These are phyloP conservation scores for Perkinsus olseni DNA, from an alignment of 169 alveolate genomes.

Conservation along the genomic window DNA sequence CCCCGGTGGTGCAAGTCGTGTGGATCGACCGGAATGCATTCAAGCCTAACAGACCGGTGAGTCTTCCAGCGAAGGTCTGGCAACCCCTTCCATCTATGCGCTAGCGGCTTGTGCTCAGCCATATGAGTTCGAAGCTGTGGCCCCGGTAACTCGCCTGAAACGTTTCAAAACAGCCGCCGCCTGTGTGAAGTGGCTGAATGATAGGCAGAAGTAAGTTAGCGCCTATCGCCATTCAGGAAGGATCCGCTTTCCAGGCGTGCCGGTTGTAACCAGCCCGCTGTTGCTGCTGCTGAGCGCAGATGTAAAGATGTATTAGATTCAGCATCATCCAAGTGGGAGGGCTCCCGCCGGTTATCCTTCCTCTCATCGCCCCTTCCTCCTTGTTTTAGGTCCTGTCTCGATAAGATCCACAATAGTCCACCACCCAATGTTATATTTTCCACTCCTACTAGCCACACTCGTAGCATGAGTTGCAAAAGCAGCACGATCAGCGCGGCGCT, in stretches of 20 bases:
- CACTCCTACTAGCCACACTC: neutral
- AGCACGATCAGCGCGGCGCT: too few relatives aligned
- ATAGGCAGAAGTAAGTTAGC: neutral
- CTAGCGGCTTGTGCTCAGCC: too few relatives aligned
- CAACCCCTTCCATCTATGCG: too few relatives aligned
- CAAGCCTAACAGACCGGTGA: neutral
- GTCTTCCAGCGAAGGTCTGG: neutral
- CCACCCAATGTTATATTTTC: neutral
- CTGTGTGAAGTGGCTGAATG: conserved; percentile 1
- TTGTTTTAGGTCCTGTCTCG: neutral
- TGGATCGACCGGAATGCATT: neutral
- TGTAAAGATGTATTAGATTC: neutral
- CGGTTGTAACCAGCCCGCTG: neutral
- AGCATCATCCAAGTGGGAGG: neutral
- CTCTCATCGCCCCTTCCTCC: too few relatives aligned
- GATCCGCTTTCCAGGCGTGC: neutral
- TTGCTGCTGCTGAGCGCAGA: neutral
- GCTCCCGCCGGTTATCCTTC: neutral
- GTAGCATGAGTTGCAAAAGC: too few relatives aligned
- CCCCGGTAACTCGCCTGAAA: neutral
- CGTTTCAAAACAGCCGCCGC: neutral
- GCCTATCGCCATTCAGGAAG: neutral
- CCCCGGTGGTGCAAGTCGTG: neutral
- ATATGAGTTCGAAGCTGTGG: neutral
- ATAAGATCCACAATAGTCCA: neutral